Percentiles rank a stretch among this genome's conserved stretches.
Conservation (phyloP, 139 green algal species). For the Closterium sp. region DNA sequence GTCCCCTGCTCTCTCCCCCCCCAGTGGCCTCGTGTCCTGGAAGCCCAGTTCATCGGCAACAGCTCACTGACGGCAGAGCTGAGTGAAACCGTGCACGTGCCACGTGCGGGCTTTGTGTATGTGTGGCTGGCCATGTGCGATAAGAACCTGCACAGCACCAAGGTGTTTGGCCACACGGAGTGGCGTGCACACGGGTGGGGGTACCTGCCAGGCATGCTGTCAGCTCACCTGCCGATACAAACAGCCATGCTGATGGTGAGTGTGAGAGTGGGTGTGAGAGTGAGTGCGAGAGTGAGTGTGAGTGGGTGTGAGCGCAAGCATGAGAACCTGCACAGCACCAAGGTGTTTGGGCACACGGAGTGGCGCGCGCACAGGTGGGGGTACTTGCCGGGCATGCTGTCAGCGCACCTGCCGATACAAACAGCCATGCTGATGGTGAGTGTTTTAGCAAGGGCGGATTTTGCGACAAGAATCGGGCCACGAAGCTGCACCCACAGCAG, state of each 20-base stretch:
- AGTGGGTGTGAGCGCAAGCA: too few relatives aligned
- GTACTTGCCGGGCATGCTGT: not conserved
- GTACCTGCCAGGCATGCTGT: not conserved
- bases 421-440: not conserved
- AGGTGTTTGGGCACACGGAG: not conserved
- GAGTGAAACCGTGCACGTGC: not conserved
- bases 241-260: too few relatives aligned
- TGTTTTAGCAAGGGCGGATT: too few relatives aligned
- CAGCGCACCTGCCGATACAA: not conserved
- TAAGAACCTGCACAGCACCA: not conserved
- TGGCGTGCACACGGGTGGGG: not conserved
- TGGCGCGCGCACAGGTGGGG: not conserved
- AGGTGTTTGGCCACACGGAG: not conserved
- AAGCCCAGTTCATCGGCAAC: not conserved
- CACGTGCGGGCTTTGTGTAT: not conserved
- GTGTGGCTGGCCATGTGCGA: not conserved
- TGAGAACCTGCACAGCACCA: not conserved
- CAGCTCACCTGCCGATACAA: too few relatives aligned
- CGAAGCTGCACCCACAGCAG: too few relatives aligned
- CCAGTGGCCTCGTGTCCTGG: not conserved
- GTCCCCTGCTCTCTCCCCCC: not conserved
- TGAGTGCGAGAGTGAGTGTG: not conserved
- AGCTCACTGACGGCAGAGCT: not conserved
- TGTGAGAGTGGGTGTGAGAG: too few relatives aligned
- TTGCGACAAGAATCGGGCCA: too few relatives aligned